Percentiles rank a stretch among this genome's conserved stretches.
Evolutionary conservation across 78 protist genomes (phyloP).

Genomic region (Dictyostelium citrinum): DNA sequence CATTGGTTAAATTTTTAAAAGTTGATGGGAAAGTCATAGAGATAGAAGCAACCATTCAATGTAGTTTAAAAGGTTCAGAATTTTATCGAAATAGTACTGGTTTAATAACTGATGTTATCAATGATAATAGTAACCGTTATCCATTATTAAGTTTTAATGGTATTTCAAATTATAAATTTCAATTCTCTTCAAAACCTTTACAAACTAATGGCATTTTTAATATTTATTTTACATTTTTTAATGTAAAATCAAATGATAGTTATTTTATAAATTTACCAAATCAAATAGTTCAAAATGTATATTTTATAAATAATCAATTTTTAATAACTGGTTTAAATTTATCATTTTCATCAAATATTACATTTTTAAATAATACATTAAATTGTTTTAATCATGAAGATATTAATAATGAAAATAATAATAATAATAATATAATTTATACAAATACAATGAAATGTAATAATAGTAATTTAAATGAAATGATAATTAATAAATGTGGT

Average conservation of each 20-base stretch:
- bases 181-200: not conserved
- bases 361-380: not conserved
- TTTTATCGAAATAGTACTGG: not conserved
- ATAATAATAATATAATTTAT: not conserved
- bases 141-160: not conserved
- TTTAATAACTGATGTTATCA: not conserved
- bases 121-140: not conserved
- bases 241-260: not conserved
- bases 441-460: not conserved
- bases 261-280: not conserved
- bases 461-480: not conserved
- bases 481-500: not conserved
- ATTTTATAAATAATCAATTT: not conserved
- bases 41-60: not conserved
- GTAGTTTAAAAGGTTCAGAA: not conserved
- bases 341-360: not conserved
- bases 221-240: not conserved
- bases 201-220: not conserved
- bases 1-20: not conserved
- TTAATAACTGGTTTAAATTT: not conserved
- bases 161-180: not conserved
- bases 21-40: not conserved
- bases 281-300: not conserved
- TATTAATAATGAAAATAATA: not conserved
- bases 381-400: not conserved